Base-by-base conservation (phyloP, 1,139 yeast genomes). In the Geotrichum siamense region DNA sequence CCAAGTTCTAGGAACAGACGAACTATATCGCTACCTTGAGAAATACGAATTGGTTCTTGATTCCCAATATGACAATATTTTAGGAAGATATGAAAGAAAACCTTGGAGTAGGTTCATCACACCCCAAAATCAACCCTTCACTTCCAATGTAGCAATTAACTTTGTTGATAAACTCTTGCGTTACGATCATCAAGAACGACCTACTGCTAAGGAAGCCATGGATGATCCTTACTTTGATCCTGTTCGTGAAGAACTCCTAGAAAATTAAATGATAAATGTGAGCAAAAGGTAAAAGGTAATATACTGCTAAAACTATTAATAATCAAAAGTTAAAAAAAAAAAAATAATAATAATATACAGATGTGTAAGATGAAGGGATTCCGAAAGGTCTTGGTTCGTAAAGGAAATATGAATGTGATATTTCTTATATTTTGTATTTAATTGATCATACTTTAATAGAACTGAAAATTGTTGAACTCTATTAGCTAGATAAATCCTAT, bases 171-270 rank as follows among this genome's bases (percentile, higher is more conserved):
- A 79, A 53, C 68, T 93, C 55, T 70, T 93, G 56, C 76, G 86
- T 51, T 93, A 87, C 60, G 98, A 93, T 61, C 99, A 93, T 61
- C 96, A 87, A 61, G 89, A 83, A 61, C 77, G 99, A 57, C 73
- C 89, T 47, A 91, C 98, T 9, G 97, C 98, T 2, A 75, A 75
- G 62, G 97, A 93, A 64, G 96, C 98, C 19, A 82, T 93, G 94
- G 78, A 68, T 15, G 97, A 93, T 65, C 75, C 81, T 8, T 85
- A 79, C 58, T 82, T 82, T 58, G 67, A 60, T 31, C 69, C 69
- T n/a, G 59, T 68, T 25, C 49, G 61, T 38, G 50, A 48, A 48
- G 38, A 39, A 42, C 27, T 44, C 37, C 20, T 31, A 10, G 20
- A 31, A 19, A 39, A 40, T 19, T 23, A n/a, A n/a, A n/a, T n/a